Evolutionary conservation across 345 rosid genomes (phyloP), one percentile per base, ranked within the genome.

Genomic region (Salix suchowensis): DNA sequence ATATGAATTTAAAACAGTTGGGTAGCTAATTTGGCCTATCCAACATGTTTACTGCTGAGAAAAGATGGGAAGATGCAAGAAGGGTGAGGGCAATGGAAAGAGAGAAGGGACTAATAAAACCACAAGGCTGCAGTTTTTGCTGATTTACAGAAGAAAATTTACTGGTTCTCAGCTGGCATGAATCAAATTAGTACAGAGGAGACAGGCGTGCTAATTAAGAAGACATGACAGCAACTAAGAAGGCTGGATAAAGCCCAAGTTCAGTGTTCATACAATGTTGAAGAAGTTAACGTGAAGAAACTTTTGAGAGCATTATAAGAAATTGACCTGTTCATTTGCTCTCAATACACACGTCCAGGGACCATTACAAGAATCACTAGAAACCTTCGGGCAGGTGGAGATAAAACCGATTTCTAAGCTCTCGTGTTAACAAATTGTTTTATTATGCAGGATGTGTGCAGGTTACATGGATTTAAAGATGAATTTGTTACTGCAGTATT

Each of bases 11-110:
- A 65, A 46, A 60, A 61, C 73, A 42, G 50, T 75, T 80, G 28
- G 80, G 82, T 67, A 68, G 76, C 71, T 84, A 84, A 42, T 40
- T 84, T 23, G 72, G 73, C 71, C 80, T 75, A 72, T 84, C 78
- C 36, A 75, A 36, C 44, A 73, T 78, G 32, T 67, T 72, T 26
- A 78, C 86, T 12, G 62, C 82, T 34, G 84, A 78, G 30, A 81
- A 78, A 32, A 75, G 82, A 68, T 80, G 84, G 82, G 60, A 40
- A 6, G 78, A 83, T 64, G 75, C 68, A 77, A 64, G 24, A 24
- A 24, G 24, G 24, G 24, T 24, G 24, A 24, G 24, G 24, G 24
- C 24, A 24, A 24, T 24, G 24, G 24, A 24, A 24, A 24, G 82
- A 65, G 44, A 64, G 24, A 75, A 52, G 70, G 70, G 84, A 58